These are phyloP conservation scores for Neurospora sp. DNA, from an alignment of 495 filamentous ascomycete genomes.

Conservation along the genomic window DNA sequence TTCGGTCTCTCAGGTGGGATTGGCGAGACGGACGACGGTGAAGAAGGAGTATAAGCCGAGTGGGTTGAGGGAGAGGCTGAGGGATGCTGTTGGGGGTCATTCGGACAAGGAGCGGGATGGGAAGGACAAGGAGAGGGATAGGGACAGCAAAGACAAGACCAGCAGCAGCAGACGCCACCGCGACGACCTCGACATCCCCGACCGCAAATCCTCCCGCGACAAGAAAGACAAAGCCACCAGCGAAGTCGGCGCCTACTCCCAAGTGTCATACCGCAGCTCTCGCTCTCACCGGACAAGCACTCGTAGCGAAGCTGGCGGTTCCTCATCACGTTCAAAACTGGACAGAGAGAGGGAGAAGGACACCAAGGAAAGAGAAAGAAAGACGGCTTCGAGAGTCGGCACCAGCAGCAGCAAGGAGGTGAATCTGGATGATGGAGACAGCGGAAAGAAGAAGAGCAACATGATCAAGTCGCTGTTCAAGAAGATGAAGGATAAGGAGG, in stretches of 20 bases:
- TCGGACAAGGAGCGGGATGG: slow-evolving; percentile 3
- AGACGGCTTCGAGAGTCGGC: background rate
- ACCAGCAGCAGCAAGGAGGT: slow-evolving; percentile 14
- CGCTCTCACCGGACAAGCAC: slow-evolving; percentile 16
- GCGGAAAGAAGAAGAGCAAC: slow-evolving; percentile 37
- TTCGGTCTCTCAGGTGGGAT: slow-evolving; percentile 16
- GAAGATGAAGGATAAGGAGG: slow-evolving; percentile 36
- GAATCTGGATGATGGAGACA: slow-evolving; percentile 8
- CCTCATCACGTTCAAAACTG: background rate
- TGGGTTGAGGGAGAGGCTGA: slow-evolving; percentile 8
- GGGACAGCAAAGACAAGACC: slow-evolving; percentile 11
- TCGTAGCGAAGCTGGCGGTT: slow-evolving; percentile 15
- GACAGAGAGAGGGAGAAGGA: slow-evolving; percentile 1
- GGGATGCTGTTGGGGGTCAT: background rate
- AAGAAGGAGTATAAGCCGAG: slow-evolving; percentile 18
- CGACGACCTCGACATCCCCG: background rate
- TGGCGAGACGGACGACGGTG: slow-evolving; percentile 10
- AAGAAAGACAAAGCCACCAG: background rate
- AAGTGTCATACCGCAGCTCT: slow-evolving; percentile 7
- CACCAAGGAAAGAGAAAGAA: slow-evolving; percentile 5
- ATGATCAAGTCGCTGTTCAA: slow-evolving; percentile 44
- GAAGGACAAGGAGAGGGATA: slow-evolving; percentile 20
- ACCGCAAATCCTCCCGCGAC: background rate
- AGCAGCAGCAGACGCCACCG: slow-evolving; percentile 4
- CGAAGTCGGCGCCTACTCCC: background rate